These are phyloP conservation scores for Populus hybrid DNA, from an alignment of 441 rosid species.

Conservation along the genomic window DNA sequence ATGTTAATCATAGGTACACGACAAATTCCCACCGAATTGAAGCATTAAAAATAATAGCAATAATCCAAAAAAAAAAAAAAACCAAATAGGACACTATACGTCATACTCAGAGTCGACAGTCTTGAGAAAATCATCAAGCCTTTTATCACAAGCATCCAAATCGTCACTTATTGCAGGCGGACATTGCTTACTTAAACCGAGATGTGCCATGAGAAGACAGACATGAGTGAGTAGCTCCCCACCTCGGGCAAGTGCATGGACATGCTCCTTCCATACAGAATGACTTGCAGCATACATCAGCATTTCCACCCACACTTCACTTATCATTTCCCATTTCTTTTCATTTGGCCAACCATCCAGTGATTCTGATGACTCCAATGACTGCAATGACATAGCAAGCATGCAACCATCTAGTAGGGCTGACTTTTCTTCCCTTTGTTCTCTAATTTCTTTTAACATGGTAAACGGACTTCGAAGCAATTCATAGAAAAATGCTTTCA, in stretches of 20 bases:
- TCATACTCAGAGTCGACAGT: too few species aligned
- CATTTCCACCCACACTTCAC: not conserved
- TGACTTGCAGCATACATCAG: not conserved
- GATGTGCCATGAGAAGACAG: not conserved
- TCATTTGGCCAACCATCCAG: not conserved
- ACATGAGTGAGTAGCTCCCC: not conserved
- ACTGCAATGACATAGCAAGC: not conserved
- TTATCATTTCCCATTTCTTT: not conserved
- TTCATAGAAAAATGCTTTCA: too few species aligned
- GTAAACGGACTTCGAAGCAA: not conserved
- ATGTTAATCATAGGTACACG: not conserved
- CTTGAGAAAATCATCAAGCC: not conserved
- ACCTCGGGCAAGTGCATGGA: not conserved
- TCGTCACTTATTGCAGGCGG: rapidly evolving
- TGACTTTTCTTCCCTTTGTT: not conserved
- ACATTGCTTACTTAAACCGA: not conserved
- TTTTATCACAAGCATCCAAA: rapidly evolving
- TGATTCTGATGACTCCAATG: not conserved
- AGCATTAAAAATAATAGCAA: too few species aligned
- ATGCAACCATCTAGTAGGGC: not conserved
- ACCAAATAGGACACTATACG: not conserved
- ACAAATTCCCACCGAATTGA: not conserved
- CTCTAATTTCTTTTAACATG: rapidly evolving
- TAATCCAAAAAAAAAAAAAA: not conserved
- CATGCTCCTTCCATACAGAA: not conserved